A percentile compares a stretch with the other conserved stretches of the same genome.
phyloP scores from a whole-genome alignment of 2,329 filamentous ascomycete species.

The Pestalotiopsis fici region DNA sequence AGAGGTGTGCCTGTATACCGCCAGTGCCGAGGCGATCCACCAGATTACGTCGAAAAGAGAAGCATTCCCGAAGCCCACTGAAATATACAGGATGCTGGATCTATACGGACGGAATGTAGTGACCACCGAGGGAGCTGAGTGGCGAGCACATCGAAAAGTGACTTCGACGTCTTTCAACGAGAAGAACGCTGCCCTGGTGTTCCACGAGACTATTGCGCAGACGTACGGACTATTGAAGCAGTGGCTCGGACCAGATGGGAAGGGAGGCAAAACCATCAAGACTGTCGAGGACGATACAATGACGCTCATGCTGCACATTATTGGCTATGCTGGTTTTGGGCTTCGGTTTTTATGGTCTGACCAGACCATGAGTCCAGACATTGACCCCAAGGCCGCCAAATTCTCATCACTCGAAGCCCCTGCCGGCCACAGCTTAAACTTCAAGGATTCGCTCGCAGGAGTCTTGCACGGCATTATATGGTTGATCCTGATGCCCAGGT shows the following conservation, averaged over 20 bases:
- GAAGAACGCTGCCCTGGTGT: constrained; percentile 70
- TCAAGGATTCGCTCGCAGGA: constrained; percentile 61
- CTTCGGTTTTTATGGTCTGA: constrained; percentile 63
- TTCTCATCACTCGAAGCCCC: constrained; percentile 45
- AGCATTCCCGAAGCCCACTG: constrained; percentile 69
- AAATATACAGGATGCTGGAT: constrained; percentile 59
- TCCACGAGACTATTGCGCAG: constrained; percentile 63
- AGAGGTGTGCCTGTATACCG: constrained; percentile 53
- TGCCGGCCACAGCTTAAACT: constrained; percentile 63
- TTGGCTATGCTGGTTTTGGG: constrained; percentile 72
- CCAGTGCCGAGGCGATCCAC: constrained; percentile 64
- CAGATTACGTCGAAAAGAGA: constrained; percentile 68
- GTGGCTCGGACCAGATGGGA: constrained; percentile 50
- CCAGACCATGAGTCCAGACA: constrained; percentile 47
- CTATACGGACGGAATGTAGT: constrained; percentile 74
- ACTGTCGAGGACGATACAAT: constrained; percentile 67
- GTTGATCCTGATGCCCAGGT: constrained; percentile 60
- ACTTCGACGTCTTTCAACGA: constrained; percentile 75
- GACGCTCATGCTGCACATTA: constrained; percentile 57
- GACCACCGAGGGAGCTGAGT: constrained; percentile 67
- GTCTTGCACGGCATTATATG: constrained; percentile 65
- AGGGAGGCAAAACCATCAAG: constrained; percentile 49
- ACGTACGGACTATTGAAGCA: constrained; percentile 60
- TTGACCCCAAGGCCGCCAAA: constrained; percentile 47
- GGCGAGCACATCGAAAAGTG: constrained; percentile 74